phyloP scores from a whole-genome alignment of 2,329 filamentous ascomycete species.

The Colletotrichum noveboracense region DNA sequence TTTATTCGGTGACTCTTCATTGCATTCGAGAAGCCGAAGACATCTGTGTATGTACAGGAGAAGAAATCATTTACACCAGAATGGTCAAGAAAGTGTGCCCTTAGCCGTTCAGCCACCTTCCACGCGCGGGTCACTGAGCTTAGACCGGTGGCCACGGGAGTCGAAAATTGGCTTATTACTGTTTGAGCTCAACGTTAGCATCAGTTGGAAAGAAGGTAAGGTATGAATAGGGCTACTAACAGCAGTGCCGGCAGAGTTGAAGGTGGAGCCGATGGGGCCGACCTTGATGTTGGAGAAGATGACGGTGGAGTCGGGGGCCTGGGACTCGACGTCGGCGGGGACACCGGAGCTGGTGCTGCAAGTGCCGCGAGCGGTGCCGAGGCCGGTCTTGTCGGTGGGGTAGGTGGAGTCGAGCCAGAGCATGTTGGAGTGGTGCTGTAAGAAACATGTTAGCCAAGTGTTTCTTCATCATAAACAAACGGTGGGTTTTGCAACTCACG shows the following conservation, averaged over 20 bases:
- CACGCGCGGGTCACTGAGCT: background rate
- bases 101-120: background rate
- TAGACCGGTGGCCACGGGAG: background rate
- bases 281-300: conserved; percentile 57
- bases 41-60: background rate
- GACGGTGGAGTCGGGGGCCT: conserved; percentile 53
- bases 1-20: background rate
- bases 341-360: conserved; percentile 58
- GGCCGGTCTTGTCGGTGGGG: conserved; percentile 52
- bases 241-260: conserved; percentile 21
- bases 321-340: conserved; percentile 53
- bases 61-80: background rate
- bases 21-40: background rate
- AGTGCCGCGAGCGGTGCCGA: conserved; percentile 58
- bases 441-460: background rate
- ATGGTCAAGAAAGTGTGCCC: background rate
- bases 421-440: conserved; percentile 68
- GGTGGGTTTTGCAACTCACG: conserved; percentile 16
- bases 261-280: conserved; percentile 61
- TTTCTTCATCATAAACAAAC: background rate
- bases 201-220: rapidly evolving
- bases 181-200: background rate
- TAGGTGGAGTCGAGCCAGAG: conserved; percentile 76
- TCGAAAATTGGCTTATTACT: background rate
- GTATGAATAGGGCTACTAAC: background rate